Evolutionary conservation across 225 moss, liverwort and hornwort genomes (phyloP).

Genomic region (Neckera pumila): DNA sequence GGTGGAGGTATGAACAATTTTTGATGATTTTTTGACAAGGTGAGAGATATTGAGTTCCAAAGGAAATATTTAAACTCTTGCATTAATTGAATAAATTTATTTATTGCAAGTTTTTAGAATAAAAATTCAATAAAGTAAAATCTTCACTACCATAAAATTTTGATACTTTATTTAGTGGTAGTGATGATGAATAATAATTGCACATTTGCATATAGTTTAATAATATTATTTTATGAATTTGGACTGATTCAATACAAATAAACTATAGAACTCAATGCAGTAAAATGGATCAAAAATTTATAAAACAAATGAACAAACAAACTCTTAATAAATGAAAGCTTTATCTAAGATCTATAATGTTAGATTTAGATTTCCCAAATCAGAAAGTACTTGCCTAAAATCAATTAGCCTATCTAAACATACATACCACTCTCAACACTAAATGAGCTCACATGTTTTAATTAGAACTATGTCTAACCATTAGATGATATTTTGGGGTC

Average conservation of each 20-base stretch:
- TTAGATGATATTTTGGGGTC: too few relatives aligned
- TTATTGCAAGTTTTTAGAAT: fast-evolving
- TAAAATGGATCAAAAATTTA: fast-evolving
- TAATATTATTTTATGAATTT: background rate
- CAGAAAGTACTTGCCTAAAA: too few relatives aligned
- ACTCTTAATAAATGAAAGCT: too few relatives aligned
- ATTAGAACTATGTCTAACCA: too few relatives aligned
- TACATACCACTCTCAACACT: too few relatives aligned
- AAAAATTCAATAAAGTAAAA: background rate
- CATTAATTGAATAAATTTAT: background rate
- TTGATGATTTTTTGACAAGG: background rate
- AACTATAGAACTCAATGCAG: background rate
- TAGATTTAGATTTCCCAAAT: too few relatives aligned
- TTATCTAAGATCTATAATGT: too few relatives aligned
- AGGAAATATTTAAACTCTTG: background rate
- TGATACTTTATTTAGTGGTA: background rate
- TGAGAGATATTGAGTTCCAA: background rate
- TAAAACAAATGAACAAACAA: too few relatives aligned
- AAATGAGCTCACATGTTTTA: too few relatives aligned
- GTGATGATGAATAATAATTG: background rate
- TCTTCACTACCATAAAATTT: too few relatives aligned
- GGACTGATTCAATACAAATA: background rate
- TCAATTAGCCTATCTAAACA: too few relatives aligned
- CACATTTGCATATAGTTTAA: background rate
- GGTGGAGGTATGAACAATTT: background rate